Conservation (phyloP, 257 asterid genomes). For the Solanum megistacrolobum region DNA sequence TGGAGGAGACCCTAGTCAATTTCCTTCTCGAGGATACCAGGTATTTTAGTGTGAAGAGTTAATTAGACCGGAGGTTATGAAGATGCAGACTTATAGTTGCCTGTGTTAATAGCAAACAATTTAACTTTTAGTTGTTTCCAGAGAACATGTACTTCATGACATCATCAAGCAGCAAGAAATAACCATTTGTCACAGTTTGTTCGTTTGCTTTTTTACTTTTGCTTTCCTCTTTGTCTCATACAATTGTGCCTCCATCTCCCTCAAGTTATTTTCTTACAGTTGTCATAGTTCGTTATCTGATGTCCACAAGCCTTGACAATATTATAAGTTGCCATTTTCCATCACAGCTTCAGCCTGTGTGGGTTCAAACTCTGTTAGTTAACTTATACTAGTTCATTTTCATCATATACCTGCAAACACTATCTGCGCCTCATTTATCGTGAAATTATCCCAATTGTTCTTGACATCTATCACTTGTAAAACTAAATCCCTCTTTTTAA, state of each 20-base stretch:
- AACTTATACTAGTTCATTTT: background rate
- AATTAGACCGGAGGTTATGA: background rate
- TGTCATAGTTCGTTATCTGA: background rate
- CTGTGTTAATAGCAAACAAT: background rate
- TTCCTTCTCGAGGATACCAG: slow-evolving; percentile 65
- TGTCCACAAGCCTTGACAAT: background rate
- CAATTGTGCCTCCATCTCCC: background rate
- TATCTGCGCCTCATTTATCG: background rate
- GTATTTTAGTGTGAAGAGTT: slow-evolving; percentile 16
- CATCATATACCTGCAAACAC: background rate
- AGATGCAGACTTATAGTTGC: background rate
- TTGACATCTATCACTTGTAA: background rate
- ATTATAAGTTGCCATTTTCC: background rate
- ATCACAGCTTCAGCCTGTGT: background rate
- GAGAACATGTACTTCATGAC: background rate
- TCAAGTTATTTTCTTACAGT: background rate
- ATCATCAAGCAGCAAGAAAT: background rate
- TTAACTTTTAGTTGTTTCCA: background rate
- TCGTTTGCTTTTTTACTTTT: background rate
- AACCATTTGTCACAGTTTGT: background rate
- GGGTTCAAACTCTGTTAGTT: background rate
- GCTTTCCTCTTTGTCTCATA: background rate
- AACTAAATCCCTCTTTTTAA: background rate
- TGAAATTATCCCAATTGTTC: background rate
- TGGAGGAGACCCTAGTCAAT: slow-evolving; percentile 60